Evolutionary conservation across 805 yeast species (phyloP).

Genomic region (Wickerhamiella nectarea): DNA sequence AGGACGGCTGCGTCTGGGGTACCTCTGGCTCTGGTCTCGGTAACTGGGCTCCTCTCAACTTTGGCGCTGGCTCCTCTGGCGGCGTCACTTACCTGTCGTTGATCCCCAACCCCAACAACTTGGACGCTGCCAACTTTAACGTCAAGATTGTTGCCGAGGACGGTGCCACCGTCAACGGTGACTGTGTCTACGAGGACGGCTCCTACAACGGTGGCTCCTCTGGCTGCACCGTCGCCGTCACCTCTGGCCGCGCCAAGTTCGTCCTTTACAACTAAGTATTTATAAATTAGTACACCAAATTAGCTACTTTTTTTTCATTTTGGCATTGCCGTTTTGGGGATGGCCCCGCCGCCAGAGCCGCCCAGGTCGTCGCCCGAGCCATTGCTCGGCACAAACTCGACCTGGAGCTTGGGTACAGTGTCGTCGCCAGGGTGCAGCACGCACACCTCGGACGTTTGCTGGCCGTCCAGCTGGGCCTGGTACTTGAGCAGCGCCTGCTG

Average conservation of each 20-base stretch:
- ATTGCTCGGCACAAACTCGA: background rate
- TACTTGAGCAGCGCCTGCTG: constrained; percentile 11
- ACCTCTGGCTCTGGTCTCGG: constrained; percentile 64
- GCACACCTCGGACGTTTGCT: background rate
- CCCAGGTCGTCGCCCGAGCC: too few species aligned
- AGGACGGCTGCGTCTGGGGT: constrained; percentile 96
- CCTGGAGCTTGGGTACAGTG: constrained; percentile 2
- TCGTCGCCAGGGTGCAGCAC: constrained; percentile 5
- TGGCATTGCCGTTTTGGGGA: too few species aligned
- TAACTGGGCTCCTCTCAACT: constrained; percentile 95
- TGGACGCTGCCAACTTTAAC: constrained; percentile 50
- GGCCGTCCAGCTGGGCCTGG: background rate
- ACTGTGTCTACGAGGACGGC: constrained; percentile 73
- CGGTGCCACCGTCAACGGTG: constrained; percentile 50
- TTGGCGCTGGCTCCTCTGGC: constrained; percentile 77
- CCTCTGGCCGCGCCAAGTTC: constrained; percentile 69
- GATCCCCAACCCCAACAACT: constrained; percentile 91
- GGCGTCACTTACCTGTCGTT: constrained; percentile 73
- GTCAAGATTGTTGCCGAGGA: constrained; percentile 67
- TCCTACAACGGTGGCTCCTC: constrained; percentile 56
- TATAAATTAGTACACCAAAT: background rate
- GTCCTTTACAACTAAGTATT: constrained; percentile 42
- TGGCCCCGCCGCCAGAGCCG: too few species aligned
- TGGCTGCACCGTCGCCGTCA: constrained; percentile 91
- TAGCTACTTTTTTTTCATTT: background rate